Conservation (phyloP, 2,329 filamentous ascomycete species). For the Fusarium avenaceum region DNA sequence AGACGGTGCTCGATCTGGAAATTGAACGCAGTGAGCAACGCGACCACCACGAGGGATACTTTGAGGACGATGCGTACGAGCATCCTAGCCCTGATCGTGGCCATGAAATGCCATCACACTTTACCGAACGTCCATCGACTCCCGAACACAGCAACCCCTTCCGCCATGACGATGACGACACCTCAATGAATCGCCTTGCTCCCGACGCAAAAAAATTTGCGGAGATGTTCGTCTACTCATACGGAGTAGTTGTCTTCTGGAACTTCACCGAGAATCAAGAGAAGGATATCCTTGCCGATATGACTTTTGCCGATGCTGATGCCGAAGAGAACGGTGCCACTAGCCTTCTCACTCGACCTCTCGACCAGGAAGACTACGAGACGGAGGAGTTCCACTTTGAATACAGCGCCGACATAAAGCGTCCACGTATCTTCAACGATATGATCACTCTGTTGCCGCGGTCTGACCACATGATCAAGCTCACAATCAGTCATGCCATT, state of each 20-base stretch:
- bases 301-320: slow-evolving; percentile 84
- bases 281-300: slow-evolving; percentile 93
- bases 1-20: slow-evolving; percentile 92
- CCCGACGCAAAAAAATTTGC: slow-evolving; percentile 84
- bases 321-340: slow-evolving; percentile 71
- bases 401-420: slow-evolving; percentile 87
- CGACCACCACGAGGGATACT: slow-evolving; percentile 92
- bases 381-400: slow-evolving; percentile 99
- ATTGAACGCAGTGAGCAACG: slow-evolving; percentile 93
- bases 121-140: slow-evolving; percentile 49
- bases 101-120: slow-evolving; percentile 50
- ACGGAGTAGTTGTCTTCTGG: slow-evolving; percentile 98
- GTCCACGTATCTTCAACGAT: slow-evolving; percentile 96
- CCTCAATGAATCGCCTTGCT: slow-evolving; percentile 71
- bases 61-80: slow-evolving; percentile 77
- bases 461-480: slow-evolving; percentile 97
- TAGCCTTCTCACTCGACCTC: slow-evolving; percentile 80
- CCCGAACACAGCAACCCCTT: slow-evolving; percentile 50
- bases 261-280: slow-evolving; percentile 97
- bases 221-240: slow-evolving; percentile 97
- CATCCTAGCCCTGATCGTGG: slow-evolving; percentile 52
- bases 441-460: slow-evolving; percentile 97
- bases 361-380: slow-evolving; percentile 92
- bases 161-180: slow-evolving; percentile 58
- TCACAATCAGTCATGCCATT: slow-evolving; percentile 97